phyloP scores from a whole-genome alignment of 257 asterid species.

The Plectranthus barbatus region DNA sequence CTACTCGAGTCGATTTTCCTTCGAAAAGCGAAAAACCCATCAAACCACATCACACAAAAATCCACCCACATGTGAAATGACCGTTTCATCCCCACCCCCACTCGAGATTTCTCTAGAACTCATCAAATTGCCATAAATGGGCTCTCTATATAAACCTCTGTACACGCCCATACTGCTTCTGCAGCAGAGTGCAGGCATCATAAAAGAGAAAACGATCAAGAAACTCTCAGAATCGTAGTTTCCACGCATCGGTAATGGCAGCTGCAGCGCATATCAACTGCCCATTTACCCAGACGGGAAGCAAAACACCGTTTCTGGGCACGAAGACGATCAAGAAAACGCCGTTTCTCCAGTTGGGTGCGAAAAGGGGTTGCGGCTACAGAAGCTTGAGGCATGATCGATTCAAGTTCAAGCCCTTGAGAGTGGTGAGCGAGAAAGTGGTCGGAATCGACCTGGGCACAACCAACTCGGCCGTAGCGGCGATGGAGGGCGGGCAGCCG shows the following conservation, averaged over 20 bases:
- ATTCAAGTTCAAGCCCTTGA: constrained; percentile 29
- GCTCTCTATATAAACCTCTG: neutral
- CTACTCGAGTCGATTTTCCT: constrained; percentile 27
- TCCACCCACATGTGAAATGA: constrained; percentile 2
- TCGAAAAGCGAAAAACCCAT: neutral
- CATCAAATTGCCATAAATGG: neutral
- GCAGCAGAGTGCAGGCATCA: too few species aligned
- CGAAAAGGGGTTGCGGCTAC: neutral
- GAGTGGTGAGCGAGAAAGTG: constrained; percentile 55
- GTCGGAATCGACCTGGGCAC: constrained; percentile 75
- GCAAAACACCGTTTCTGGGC: too few species aligned
- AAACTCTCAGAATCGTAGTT: too few species aligned
- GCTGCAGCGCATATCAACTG: constrained; percentile 45
- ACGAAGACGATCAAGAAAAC: neutral
- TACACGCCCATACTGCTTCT: neutral
- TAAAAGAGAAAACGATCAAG: too few species aligned
- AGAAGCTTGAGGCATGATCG: neutral
- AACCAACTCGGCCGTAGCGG: constrained; percentile 78
- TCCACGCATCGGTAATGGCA: constrained; percentile 24
- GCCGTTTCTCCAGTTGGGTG: constrained; percentile 1
- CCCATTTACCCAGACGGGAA: constrained; percentile 27
- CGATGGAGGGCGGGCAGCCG: constrained; percentile 79
- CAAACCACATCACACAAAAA: neutral
- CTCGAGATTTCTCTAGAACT: constrained; percentile 47
- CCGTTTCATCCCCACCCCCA: constrained; percentile 7